These are phyloP conservation scores for Waltergamsia citrina DNA, from an alignment of 2,329 filamentous ascomycete species.

Conservation along the genomic window DNA sequence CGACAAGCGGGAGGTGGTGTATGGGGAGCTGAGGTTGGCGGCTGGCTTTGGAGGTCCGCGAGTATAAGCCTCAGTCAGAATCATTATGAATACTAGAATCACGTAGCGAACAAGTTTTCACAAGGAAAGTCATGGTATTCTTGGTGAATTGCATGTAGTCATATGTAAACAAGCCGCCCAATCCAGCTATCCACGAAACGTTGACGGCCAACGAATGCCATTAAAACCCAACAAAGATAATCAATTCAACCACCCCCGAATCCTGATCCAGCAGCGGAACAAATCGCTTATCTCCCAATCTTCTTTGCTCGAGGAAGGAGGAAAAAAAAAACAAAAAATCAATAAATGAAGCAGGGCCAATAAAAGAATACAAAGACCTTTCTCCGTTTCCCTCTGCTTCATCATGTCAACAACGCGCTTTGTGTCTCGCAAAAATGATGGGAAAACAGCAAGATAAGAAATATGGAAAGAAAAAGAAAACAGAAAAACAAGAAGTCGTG, in stretches of 20 bases:
- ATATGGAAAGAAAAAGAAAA: slow-evolving; percentile 1
- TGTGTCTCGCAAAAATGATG: background rate
- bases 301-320: background rate
- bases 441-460: background rate
- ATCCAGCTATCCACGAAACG: background rate
- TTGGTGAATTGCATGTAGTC: background rate
- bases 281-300: background rate
- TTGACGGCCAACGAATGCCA: background rate
- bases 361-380: background rate
- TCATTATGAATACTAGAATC: background rate
- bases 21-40: slow-evolving; percentile 13
- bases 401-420: background rate
- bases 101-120: background rate
- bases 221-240: background rate
- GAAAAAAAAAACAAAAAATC: slow-evolving; percentile 1
- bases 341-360: no score
- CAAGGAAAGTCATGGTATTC: background rate
- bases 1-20: slow-evolving; percentile 6
- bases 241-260: background rate
- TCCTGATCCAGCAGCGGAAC: no score
- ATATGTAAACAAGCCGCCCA: slow-evolving; percentile 1
- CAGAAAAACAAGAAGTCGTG: background rate
- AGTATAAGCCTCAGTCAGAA: slow-evolving; percentile 37
- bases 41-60: slow-evolving; percentile 24
- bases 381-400: background rate